Evolutionary conservation across 2,329 filamentous ascomycete genomes (phyloP).

Genomic region (Cladosporium sp.): DNA sequence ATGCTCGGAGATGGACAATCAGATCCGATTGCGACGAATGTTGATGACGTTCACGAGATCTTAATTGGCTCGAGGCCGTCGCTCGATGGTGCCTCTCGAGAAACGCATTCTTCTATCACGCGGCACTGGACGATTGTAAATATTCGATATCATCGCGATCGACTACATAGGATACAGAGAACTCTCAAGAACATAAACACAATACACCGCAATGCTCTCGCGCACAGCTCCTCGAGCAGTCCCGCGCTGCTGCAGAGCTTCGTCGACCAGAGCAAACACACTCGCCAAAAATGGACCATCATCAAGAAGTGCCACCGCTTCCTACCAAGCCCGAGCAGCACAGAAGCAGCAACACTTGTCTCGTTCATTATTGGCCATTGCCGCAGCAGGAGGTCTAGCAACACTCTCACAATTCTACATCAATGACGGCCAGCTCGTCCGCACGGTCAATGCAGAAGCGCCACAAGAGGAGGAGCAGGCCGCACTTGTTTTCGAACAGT

Average conservation of each 20-base stretch:
- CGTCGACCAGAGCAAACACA: constrained; percentile 27
- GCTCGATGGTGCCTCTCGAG: neutral
- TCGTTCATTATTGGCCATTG: constrained; percentile 46
- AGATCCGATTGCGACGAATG: neutral
- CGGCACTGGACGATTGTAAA: neutral
- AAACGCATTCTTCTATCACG: neutral
- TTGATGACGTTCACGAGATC: constrained; percentile 18
- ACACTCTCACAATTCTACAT: constrained; percentile 47
- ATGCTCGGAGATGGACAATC: constrained; percentile 13
- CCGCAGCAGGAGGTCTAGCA: constrained; percentile 45
- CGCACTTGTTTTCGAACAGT: constrained; percentile 68
- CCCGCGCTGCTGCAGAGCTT: constrained; percentile 23
- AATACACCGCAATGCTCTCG: constrained; percentile 22
- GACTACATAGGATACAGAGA: neutral
- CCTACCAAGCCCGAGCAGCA: constrained; percentile 39
- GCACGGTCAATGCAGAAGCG: constrained; percentile 51
- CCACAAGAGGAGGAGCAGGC: constrained; percentile 45
- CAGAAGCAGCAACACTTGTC: constrained; percentile 49
- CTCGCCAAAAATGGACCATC: constrained; percentile 25
- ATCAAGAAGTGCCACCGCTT: constrained; percentile 30
- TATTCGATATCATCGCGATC: neutral
- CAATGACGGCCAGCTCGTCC: constrained; percentile 40
- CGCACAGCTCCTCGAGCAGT: constrained; percentile 22
- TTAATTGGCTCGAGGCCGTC: constrained; percentile 5
- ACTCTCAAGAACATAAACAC: neutral